Percentiles rank a stretch among this genome's conserved stretches.
Evolutionary conservation across 202 grass and related monocot genomes (phyloP).

Genomic region (Elaeis oleifera): DNA sequence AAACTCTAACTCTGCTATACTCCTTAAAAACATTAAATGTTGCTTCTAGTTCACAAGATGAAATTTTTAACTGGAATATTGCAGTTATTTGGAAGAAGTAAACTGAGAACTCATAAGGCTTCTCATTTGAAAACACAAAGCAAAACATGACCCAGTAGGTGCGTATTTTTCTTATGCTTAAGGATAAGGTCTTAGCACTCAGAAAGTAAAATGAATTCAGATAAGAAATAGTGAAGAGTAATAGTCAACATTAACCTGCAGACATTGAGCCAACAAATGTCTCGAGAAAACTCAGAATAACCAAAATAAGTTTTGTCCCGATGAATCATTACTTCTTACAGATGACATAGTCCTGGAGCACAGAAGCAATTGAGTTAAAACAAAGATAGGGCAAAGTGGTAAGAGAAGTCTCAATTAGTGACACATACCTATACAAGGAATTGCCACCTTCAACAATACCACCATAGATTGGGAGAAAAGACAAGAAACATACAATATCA

Average conservation of each 20-base stretch:
- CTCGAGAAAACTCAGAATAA: slow-evolving; percentile 91
- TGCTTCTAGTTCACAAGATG: too few relatives aligned
- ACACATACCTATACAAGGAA: slow-evolving; percentile 94
- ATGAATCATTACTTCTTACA: slow-evolving; percentile 78
- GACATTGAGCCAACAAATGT: slow-evolving; percentile 98
- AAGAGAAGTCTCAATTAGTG: slow-evolving; percentile 20
- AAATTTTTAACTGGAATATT: too few relatives aligned
- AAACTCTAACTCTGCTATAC: too few relatives aligned
- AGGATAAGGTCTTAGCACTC: too few relatives aligned
- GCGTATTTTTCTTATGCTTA: too few relatives aligned
- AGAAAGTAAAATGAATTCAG: background rate
- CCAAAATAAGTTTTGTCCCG: slow-evolving; percentile 67
- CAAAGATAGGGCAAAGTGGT: slow-evolving; percentile 2
- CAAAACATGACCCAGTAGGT: too few relatives aligned
- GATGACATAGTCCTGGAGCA: slow-evolving; percentile 91
- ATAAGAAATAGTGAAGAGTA: background rate
- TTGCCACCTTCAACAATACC: slow-evolving; percentile 70
- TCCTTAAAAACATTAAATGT: too few relatives aligned
- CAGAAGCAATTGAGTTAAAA: slow-evolving; percentile 10
- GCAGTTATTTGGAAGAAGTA: too few relatives aligned
- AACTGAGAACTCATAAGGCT: too few relatives aligned
- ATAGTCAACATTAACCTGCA: slow-evolving; percentile 48
- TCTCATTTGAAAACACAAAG: too few relatives aligned
- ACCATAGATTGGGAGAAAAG: slow-evolving; percentile 24
- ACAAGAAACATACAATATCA: slow-evolving; percentile 18